Percentiles rank a stretch among this genome's conserved stretches.
These are phyloP conservation scores for Xylariaceae sp. DNA, from an alignment of 2,329 filamentous ascomycete species.

Conservation along the genomic window DNA sequence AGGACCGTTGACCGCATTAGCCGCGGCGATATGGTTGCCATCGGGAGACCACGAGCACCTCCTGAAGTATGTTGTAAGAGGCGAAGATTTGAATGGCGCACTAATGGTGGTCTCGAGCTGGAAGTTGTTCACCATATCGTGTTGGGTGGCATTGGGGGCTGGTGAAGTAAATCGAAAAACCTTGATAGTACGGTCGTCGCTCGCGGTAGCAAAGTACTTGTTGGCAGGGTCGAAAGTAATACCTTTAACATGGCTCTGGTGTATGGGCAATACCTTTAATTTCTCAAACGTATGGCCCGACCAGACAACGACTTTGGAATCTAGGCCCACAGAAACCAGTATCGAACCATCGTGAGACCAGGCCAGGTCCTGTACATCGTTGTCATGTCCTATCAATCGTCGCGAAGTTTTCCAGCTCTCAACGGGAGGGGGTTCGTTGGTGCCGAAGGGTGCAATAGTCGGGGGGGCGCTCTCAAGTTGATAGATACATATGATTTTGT, in stretches of 20 bases:
- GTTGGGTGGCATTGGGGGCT: constrained; percentile 82
- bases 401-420: constrained; percentile 98
- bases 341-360: constrained; percentile 97
- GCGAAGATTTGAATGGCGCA: constrained; percentile 82
- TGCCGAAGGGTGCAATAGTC: constrained; percentile 67
- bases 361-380: constrained; percentile 95
- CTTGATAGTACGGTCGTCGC: constrained; percentile 94
- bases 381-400: constrained; percentile 92
- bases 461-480: constrained; percentile 80
- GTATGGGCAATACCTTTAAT: constrained; percentile 85
- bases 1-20: constrained; percentile 94
- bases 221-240: constrained; percentile 98
- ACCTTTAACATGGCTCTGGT: constrained; percentile 97
- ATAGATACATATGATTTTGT: constrained; percentile 98
- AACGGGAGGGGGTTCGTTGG: constrained; percentile 84
- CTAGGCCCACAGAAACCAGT: constrained; percentile 89
- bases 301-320: constrained; percentile 98
- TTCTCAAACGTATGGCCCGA: constrained; percentile 98
- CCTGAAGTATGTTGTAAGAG: constrained; percentile 93
- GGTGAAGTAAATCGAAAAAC: constrained; percentile 94
- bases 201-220: constrained; percentile 98
- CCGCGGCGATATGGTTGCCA: constrained; percentile 92
- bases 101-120: constrained; percentile 88
- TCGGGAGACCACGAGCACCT: constrained; percentile 97
- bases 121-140: constrained; percentile 97